A percentile compares a stretch with the other conserved stretches of the same genome.
These are phyloP conservation scores for Alliaria petiolata DNA, from an alignment of 345 rosid species.

Conservation along the genomic window DNA sequence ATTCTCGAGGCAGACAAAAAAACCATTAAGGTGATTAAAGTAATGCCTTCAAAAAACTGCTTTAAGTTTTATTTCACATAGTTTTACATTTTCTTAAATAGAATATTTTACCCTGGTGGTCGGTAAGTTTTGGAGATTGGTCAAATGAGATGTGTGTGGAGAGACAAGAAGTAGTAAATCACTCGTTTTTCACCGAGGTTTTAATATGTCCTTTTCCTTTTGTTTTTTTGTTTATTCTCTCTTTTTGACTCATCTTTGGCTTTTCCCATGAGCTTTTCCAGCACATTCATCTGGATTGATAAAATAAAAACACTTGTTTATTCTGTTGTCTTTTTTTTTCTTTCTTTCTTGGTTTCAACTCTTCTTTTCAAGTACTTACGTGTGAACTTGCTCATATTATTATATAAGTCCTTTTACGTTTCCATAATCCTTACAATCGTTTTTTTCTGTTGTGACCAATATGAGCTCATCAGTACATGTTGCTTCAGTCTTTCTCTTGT, in stretches of 20 bases:
- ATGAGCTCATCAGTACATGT: constrained; percentile 18
- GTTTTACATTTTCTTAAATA: too few relatives aligned
- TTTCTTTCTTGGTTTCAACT: neutral
- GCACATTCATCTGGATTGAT: constrained; percentile 30
- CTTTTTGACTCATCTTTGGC: constrained; percentile 27
- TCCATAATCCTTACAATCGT: neutral
- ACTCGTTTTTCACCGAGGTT: constrained; percentile 33
- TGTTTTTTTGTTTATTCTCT: neutral
- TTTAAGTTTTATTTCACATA: neutral
- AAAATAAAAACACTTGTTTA: neutral
- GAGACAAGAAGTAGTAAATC: constrained; percentile 29
- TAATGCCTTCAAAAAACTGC: constrained; percentile 6
- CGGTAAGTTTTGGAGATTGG: constrained; percentile 17
- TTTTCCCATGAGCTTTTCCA: constrained; percentile 27
- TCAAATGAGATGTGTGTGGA: constrained; percentile 16
- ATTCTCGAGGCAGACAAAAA: constrained; percentile 21
- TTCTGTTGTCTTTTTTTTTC: neutral
- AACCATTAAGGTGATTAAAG: constrained; percentile 9
- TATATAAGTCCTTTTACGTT: neutral
- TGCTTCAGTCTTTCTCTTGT: constrained; percentile 23
- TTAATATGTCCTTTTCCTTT: constrained; percentile 22
- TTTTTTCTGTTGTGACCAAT: constrained; percentile 4
- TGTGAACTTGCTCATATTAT: constrained; percentile 14
- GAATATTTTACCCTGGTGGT: constrained; percentile 10
- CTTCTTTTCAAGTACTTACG: neutral